These are phyloP conservation scores for Anthoceros angustus DNA, from an alignment of 225 moss, liverwort and hornwort genomes.

Conservation along the genomic window DNA sequence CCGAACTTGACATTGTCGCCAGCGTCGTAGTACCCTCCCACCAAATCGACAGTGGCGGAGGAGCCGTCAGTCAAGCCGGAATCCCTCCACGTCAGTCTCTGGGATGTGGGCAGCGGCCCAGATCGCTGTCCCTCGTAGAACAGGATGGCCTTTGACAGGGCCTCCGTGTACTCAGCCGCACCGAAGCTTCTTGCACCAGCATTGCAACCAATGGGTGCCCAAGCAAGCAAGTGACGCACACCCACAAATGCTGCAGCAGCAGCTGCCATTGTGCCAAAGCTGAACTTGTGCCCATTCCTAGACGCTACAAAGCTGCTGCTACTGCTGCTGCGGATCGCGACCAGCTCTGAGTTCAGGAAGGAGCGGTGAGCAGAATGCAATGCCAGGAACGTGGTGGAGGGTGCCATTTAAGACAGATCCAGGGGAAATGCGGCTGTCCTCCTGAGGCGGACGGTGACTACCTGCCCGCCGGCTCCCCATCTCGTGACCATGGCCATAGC, in stretches of 20 bases:
- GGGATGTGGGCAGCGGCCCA: constrained; percentile 24
- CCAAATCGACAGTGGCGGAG: constrained; percentile 42
- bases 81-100: constrained; percentile 33
- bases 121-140: constrained; percentile 48
- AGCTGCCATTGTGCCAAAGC: neutral
- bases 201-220: neutral
- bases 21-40: constrained; percentile 74
- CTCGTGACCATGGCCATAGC: too few species aligned
- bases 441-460: too few species aligned
- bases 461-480: too few species aligned
- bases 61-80: constrained; percentile 32
- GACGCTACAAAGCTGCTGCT: too few species aligned
- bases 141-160: constrained; percentile 28
- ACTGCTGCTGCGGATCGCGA: too few species aligned
- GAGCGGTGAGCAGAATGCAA: too few species aligned
- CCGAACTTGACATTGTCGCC: too few species aligned
- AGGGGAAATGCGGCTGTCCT: too few species aligned
- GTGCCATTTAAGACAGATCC: too few species aligned
- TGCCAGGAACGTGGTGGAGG: too few species aligned
- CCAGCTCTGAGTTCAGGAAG: too few species aligned
- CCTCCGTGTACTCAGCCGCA: constrained; percentile 24
- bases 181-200: neutral
- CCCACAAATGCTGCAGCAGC: neutral
- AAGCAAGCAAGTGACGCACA: neutral
- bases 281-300: too few species aligned